phyloP scores from a whole-genome alignment of 2,329 filamentous ascomycete genomes.

The Diaporthe ampelina region DNA sequence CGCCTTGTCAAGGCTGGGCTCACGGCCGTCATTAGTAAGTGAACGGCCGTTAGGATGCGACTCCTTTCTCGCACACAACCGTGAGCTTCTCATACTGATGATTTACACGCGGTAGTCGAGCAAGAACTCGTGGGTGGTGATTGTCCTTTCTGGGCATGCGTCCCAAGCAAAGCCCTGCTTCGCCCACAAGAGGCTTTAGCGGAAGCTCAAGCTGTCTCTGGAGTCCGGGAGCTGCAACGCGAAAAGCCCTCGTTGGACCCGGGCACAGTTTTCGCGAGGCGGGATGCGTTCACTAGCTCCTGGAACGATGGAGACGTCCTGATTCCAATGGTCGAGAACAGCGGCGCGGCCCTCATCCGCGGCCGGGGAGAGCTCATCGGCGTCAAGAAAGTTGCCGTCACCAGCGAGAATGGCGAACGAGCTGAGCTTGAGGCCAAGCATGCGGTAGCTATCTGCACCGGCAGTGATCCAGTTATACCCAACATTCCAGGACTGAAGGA shows the following conservation, averaged over 20 bases:
- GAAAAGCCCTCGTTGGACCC: not conserved
- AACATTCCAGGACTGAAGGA: not conserved
- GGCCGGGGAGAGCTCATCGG: not conserved
- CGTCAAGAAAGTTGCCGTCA: constrained; percentile 4
- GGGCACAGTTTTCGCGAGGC: not conserved
- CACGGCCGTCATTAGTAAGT: not conserved
- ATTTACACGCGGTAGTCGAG: not conserved
- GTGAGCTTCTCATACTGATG: not conserved
- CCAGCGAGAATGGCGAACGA: not conserved
- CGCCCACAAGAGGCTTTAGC: not conserved
- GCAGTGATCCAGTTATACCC: not conserved
- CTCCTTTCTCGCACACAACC: no score
- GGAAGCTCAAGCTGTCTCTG: not conserved
- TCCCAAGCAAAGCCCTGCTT: constrained; percentile 1
- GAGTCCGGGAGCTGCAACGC: not conserved
- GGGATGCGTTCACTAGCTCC: not conserved
- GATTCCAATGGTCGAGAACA: not conserved
- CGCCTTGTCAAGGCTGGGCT: not conserved
- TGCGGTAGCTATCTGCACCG: not conserved
- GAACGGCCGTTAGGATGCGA: no score
- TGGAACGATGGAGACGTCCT: not conserved
- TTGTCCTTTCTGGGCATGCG: constrained; percentile 10
- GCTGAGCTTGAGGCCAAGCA: not conserved
- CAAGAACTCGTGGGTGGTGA: constrained; percentile 2
- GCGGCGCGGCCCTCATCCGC: not conserved